Base-by-base conservation (phyloP, 2,329 filamentous ascomycete species). In the Arthrinium puccinioides region DNA sequence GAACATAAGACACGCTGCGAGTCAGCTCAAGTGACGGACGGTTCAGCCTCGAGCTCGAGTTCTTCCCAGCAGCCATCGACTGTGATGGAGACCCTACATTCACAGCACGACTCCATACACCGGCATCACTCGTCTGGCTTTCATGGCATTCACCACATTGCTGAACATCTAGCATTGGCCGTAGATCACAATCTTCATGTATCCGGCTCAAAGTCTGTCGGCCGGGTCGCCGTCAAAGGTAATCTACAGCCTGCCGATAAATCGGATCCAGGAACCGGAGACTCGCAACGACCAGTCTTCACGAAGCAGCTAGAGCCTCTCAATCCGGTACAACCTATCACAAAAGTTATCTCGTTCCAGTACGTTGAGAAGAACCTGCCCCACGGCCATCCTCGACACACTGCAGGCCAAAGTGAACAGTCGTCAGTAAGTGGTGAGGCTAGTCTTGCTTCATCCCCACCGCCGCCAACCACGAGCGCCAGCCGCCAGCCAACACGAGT, bases 71-170 rank as follows among this genome's bases (percentile, higher is more conserved):
- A 42, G 19, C 16, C 36, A 11, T 31, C 26, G 9, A 30, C 39
- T 16, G 31, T 20, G 21, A 16, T 40, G 31, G 42, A 26, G 8
- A 21, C 35, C 9, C 25, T 26, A 10, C 37, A 37, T 29, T 28
- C 14, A 5, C 21, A 38, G 19, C 32, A 42, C 20, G 11, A 45
- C 19, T 36, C 27, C 14, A 23, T 41, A 16, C 48, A 52, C 38
- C 42, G 39, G 21, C 52, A 52, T 37, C 46, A 62, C 42, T 53
- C 56, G 7, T 44, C 59, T 26, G 54, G 57, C 18, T 51, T 65
- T 5, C 52, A 61, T 35, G 50, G 50, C 32, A 45, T 53, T 14
- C 51, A 55, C 21, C 60, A 63, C 40, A 57, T 59, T 38, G 46
- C 56, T 30, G 55, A 61, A 30, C 57, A 62, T 30, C 45, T 63